These are phyloP conservation scores for Epichloe hybrida DNA, from an alignment of 2,329 filamentous ascomycete genomes.

Conservation along the genomic window DNA sequence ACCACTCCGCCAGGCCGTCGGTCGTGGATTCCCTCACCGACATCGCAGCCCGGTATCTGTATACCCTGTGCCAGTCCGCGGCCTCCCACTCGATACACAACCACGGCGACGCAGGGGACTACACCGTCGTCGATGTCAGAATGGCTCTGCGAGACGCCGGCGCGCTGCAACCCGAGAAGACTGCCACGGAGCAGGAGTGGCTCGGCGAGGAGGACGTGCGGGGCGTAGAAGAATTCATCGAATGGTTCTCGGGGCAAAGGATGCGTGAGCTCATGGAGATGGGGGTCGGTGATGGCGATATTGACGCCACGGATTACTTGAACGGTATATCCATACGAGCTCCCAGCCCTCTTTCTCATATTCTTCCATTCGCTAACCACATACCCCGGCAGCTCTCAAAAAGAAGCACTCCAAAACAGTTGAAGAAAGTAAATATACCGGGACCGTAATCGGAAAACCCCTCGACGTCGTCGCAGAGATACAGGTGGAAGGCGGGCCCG, in stretches of 20 bases:
- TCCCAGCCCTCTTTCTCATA: neutral
- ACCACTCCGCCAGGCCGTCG: constrained; percentile 66
- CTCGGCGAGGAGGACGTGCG: constrained; percentile 60
- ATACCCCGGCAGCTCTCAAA: constrained; percentile 49
- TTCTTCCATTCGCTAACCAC: neutral
- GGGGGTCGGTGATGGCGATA: constrained; percentile 55
- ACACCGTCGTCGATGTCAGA: constrained; percentile 58
- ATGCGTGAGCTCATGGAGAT: constrained; percentile 73
- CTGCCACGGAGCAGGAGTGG: constrained; percentile 55
- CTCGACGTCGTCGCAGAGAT: constrained; percentile 54
- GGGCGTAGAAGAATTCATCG: constrained; percentile 64
- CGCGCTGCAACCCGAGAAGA: constrained; percentile 54
- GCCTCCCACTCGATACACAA: constrained; percentile 58
- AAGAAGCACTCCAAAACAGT: constrained; percentile 86
- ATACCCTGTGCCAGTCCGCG: constrained; percentile 58
- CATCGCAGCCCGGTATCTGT: constrained; percentile 68
- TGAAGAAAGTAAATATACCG: constrained; percentile 74
- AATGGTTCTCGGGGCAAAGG: constrained; percentile 61
- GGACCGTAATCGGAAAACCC: constrained; percentile 66
- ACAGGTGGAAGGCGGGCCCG: constrained; percentile 59
- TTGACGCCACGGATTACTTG: constrained; percentile 56
- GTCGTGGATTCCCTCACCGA: constrained; percentile 84
- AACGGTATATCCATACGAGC: constrained; percentile 31
- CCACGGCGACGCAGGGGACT: constrained; percentile 39
- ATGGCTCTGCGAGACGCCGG: constrained; percentile 76